Evolutionary conservation across 495 filamentous ascomycete genomes (phyloP).

Genomic region (Sordaria brevicollis): DNA sequence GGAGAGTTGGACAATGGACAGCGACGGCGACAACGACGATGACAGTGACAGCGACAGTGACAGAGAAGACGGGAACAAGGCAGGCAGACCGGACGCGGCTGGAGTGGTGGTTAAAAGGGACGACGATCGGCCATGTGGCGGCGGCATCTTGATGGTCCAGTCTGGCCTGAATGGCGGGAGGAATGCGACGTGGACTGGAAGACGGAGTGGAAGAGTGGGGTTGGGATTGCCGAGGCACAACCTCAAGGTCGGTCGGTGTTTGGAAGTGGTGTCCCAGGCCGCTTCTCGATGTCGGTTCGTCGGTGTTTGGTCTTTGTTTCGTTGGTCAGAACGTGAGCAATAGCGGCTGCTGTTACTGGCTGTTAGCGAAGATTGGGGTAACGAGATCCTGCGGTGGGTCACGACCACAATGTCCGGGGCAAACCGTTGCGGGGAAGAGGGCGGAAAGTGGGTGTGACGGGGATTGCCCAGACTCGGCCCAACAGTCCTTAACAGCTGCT

Average conservation of each 20-base stretch:
- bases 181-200: too few relatives aligned
- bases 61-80: background rate
- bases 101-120: background rate
- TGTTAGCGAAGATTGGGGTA: background rate
- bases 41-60: background rate
- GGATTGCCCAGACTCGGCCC: background rate
- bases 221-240: slow-evolving; percentile 15
- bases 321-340: too few relatives aligned
- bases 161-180: background rate
- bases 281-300: background rate
- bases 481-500: background rate
- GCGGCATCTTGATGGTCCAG: background rate
- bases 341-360: background rate
- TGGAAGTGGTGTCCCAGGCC: background rate
- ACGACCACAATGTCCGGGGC: background rate
- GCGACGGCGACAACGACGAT: background rate
- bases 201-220: slow-evolving; percentile 8
- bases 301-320: background rate
- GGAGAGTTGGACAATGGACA: background rate
- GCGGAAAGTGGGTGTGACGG: background rate
- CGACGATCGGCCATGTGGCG: background rate
- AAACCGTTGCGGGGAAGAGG: background rate
- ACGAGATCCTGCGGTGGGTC: background rate
- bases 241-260: too few relatives aligned
- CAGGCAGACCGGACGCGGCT: background rate